Conservation (phyloP, 2,329 filamentous ascomycete species). For the Fusarium nematophilum region DNA sequence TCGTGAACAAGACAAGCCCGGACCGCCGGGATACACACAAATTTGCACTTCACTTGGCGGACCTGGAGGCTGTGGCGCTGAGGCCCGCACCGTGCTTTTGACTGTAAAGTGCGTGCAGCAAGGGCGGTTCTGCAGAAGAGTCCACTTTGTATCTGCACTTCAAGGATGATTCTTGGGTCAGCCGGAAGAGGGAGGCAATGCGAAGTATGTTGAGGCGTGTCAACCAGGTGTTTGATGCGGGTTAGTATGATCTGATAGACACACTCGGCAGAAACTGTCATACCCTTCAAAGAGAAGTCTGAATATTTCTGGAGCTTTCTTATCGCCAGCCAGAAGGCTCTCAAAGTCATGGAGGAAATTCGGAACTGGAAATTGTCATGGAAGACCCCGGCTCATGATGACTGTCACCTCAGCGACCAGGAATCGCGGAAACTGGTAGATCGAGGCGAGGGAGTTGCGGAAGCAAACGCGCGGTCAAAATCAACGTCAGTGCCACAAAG, state of each 20-base stretch:
- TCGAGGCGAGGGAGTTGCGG: conserved; percentile 22
- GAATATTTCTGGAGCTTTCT: conserved; percentile 4
- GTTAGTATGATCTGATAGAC: conserved; percentile 3
- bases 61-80: conserved; percentile 22
- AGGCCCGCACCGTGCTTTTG: conserved; percentile 25
- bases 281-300: conserved; percentile 2
- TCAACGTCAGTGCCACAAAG: conserved; percentile 24
- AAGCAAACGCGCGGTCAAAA: conserved; percentile 25
- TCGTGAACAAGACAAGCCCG: conserved; percentile 10
- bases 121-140: conserved; percentile 30
- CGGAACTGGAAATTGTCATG: not conserved
- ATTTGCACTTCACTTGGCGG: conserved; percentile 17
- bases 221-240: not conserved
- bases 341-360: conserved; percentile 5
- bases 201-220: conserved; percentile 9
- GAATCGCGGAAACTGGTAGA: conserved; percentile 20
- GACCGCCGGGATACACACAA: conserved; percentile 20
- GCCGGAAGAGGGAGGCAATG: conserved; percentile 6
- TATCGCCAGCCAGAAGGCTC: conserved; percentile 18
- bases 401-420: conserved; percentile 3
- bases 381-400: conserved; percentile 7
- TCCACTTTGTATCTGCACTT: conserved; percentile 34
- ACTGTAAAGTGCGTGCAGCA: conserved; percentile 40
- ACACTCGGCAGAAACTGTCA: not conserved
- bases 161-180: conserved; percentile 13